Percentiles rank a stretch among this genome's conserved stretches.
These are phyloP conservation scores for Globisporangium echinulatum DNA, from an alignment of 352 stramenopile genomes.

Conservation along the genomic window DNA sequence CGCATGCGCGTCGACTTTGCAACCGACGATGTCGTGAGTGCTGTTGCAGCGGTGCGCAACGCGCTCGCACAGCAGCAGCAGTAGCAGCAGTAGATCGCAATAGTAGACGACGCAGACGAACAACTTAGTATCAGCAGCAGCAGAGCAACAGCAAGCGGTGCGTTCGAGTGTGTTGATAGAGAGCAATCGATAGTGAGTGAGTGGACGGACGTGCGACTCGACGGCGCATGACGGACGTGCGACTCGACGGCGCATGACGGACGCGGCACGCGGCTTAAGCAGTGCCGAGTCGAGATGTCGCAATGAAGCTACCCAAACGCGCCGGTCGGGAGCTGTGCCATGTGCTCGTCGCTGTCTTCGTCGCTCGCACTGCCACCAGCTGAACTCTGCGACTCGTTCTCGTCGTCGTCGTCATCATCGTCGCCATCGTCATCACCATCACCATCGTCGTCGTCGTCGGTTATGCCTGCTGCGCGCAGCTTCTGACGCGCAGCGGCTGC, in stretches of 20 bases:
- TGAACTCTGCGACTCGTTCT: conserved; percentile 32
- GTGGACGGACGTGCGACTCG: not conserved
- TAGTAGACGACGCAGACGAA: not conserved
- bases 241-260: too few species aligned
- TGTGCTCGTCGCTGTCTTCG: conserved; percentile 58
- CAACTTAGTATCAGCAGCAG: too few species aligned
- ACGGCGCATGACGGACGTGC: too few species aligned
- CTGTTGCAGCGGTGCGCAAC: conserved; percentile 23
- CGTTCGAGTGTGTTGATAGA: conserved; percentile 1
- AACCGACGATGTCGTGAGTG: conserved; percentile 32
- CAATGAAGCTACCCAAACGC: conserved; percentile 35
- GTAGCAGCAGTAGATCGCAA: not conserved
- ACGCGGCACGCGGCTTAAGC: too few species aligned
- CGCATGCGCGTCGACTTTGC: conserved; percentile 72
- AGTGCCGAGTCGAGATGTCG: not conserved
- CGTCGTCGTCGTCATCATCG: conserved; percentile 19
- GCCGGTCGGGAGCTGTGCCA: conserved; percentile 52
- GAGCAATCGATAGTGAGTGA: not conserved
- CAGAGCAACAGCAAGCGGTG: not conserved
- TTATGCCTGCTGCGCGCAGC: not conserved
- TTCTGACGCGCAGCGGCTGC: conserved; percentile 9
- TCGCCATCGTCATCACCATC: conserved; percentile 23
- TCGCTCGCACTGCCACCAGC: conserved; percentile 35
- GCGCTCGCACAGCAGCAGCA: conserved; percentile 4
- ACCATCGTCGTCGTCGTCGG: conserved; percentile 20